phyloP scores from a whole-genome alignment of 352 stramenopile species.

The Pythium plurisporium region DNA sequence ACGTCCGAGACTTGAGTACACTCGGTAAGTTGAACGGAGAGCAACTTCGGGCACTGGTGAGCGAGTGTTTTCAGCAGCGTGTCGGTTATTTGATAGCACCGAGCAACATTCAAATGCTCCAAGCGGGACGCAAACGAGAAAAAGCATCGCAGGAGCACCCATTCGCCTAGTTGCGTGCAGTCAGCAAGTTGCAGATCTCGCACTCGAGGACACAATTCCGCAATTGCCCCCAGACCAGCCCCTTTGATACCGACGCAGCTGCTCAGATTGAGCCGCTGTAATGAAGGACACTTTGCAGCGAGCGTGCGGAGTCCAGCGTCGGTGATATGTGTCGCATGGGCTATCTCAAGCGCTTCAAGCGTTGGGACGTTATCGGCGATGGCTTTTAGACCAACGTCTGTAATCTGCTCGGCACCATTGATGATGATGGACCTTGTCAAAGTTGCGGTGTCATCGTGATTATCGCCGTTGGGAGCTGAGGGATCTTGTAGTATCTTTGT shows the following conservation, averaged over 20 bases:
- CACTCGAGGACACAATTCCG: slow-evolving; percentile 45
- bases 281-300: slow-evolving; percentile 35
- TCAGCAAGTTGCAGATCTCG: slow-evolving; percentile 42
- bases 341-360: slow-evolving; percentile 57
- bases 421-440: slow-evolving; percentile 45
- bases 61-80: slow-evolving; percentile 78
- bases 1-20: slow-evolving; percentile 83
- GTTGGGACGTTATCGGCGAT: slow-evolving; percentile 45
- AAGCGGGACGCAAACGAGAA: slow-evolving; percentile 46
- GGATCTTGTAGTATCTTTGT: not conserved
- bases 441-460: not conserved
- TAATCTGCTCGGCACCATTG: slow-evolving; percentile 64
- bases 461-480: slow-evolving; percentile 6
- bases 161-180: slow-evolving; percentile 56
- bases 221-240: slow-evolving; percentile 58
- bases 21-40: slow-evolving; percentile 65
- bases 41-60: slow-evolving; percentile 58
- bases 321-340: slow-evolving; percentile 36
- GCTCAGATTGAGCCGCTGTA: slow-evolving; percentile 55
- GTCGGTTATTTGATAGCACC: slow-evolving; percentile 82
- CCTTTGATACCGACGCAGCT: slow-evolving; percentile 39
- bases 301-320: slow-evolving; percentile 54
- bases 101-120: slow-evolving; percentile 55
- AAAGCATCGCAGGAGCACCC: slow-evolving; percentile 63
- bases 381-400: slow-evolving; percentile 45